phyloP scores from a whole-genome alignment of 768 basidiomycete species.

The Phanerochaete carnosa region DNA sequence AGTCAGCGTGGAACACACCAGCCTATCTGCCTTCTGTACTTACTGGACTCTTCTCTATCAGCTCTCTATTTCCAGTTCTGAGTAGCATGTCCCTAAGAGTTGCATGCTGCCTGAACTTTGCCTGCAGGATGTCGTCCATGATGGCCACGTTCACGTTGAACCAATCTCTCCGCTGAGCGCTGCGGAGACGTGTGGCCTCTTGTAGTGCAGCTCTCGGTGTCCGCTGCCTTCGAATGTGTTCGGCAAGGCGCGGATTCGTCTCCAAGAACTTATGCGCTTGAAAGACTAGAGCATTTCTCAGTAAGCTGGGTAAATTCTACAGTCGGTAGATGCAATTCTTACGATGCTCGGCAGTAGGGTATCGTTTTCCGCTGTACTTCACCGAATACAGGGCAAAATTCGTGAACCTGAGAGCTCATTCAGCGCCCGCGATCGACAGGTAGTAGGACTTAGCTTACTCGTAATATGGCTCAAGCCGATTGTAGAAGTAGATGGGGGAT shows the following conservation, averaged over 20 bases:
- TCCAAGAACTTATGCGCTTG: slow-evolving; percentile 49
- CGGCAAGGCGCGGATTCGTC: slow-evolving; percentile 58
- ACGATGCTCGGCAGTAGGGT: slow-evolving; percentile 1
- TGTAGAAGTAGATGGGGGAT: slow-evolving; percentile 6
- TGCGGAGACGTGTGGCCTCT: slow-evolving; percentile 62
- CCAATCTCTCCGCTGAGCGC: slow-evolving; percentile 64
- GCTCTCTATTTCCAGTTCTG: slow-evolving; percentile 59
- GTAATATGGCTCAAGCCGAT: slow-evolving; percentile 5
- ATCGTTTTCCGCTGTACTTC: neutral
- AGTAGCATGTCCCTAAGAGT: slow-evolving; percentile 59
- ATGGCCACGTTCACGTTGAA: slow-evolving; percentile 62
- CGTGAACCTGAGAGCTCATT: neutral
- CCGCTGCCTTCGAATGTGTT: slow-evolving; percentile 64
- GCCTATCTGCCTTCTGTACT: neutral
- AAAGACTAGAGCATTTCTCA: neutral
- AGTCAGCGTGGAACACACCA: neutral
- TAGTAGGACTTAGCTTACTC: neutral
- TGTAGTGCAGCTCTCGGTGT: slow-evolving; percentile 62
- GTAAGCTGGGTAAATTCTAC: neutral
- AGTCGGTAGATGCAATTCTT: neutral
- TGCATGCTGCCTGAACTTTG: slow-evolving; percentile 72
- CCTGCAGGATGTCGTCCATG: slow-evolving; percentile 44
- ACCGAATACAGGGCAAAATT: neutral
- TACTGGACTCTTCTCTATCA: slow-evolving; percentile 55
- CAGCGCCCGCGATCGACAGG: neutral